Evolutionary conservation across 331 rosid genomes (phyloP).

Genomic region (Cydonia oblonga): DNA sequence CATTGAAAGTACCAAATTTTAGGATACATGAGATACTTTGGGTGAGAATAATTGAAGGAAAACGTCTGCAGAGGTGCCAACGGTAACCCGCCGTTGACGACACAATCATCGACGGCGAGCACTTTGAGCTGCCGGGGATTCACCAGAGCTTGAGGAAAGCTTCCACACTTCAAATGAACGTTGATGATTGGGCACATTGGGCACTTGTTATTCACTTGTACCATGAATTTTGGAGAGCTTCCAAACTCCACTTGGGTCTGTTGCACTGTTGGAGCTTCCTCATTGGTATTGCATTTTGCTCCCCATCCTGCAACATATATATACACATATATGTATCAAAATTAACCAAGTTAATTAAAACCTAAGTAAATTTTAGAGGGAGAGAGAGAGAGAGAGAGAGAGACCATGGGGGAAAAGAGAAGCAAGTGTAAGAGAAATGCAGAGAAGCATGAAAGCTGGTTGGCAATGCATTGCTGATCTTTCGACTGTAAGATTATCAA

Average conservation of each 20-base stretch:
- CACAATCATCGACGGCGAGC: constrained; percentile 11
- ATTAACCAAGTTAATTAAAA: background rate
- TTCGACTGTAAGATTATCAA: background rate
- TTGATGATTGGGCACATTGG: constrained; percentile 29
- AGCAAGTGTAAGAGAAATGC: background rate
- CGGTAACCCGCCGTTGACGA: no score
- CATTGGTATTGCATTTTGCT: constrained; percentile 4
- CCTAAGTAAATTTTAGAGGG: background rate
- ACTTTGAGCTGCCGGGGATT: constrained; percentile 22
- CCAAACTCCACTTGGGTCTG: constrained; percentile 23
- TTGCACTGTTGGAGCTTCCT: constrained; percentile 16
- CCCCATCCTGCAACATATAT: constrained; percentile 19
- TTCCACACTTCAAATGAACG: constrained; percentile 26
- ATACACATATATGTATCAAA: no score
- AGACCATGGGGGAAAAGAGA: background rate
- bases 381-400: background rate
- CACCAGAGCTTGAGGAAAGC: constrained; percentile 26
- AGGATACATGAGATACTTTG: constrained; percentile 13
- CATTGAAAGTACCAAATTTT: constrained; percentile 24
- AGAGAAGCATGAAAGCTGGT: constrained; percentile 1
- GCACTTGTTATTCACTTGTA: constrained; percentile 23
- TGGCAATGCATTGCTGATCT: background rate
- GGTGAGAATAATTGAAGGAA: constrained; percentile 26
- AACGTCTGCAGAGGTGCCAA: constrained; percentile 16
- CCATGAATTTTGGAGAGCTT: no score